Evolutionary conservation across 2,329 filamentous ascomycete genomes (phyloP), one percentile per base, ranked within the genome.

Genomic region (Bimuria novae-zelandiae): DNA sequence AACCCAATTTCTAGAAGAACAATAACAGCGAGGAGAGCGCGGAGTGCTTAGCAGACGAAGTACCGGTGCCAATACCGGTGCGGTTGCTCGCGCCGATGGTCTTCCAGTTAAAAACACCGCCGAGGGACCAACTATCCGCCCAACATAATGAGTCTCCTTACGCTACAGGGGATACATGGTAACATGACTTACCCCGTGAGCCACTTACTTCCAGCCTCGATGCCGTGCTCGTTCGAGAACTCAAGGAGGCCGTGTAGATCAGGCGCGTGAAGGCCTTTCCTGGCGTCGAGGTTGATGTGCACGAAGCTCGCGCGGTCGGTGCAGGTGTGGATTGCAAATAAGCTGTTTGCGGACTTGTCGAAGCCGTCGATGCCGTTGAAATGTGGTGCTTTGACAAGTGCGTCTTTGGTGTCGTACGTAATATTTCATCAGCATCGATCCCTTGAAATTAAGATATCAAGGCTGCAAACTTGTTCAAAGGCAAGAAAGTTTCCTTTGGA

Each of bases 101-200:
- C 55, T 77, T 77, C 75, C 75, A 77, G 54, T 76, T 77, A 44
- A 73, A 72, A 0, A 70, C 63, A 3, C 72, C 64, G 10, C 68
- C 63, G n/a, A n/a, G n/a, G n/a, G n/a, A n/a, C n/a, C n/a, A n/a
- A n/a, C n/a, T n/a, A n/a, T n/a, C n/a, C n/a, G n/a, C n/a, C n/a
- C n/a, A n/a, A n/a, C n/a, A n/a, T n/a, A n/a, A n/a, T n/a, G n/a
- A n/a, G n/a, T n/a, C n/a, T n/a, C n/a, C n/a, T n/a, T n/a, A n/a
- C n/a, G n/a, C n/a, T n/a, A n/a, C n/a, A n/a, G n/a, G n/a, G n/a
- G n/a, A n/a, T n/a, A n/a, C n/a, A n/a, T n/a, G n/a, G n/a, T n/a
- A n/a, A n/a, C 52, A 73, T 61, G 5, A 72, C 68, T 70, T 71
- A 75, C 12, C 65, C 61, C 1, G 46, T 69, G 48, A 62, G 66